These are phyloP conservation scores for Eimeria mitis DNA, from an alignment of 169 alveolate genomes.

Conservation along the genomic window DNA sequence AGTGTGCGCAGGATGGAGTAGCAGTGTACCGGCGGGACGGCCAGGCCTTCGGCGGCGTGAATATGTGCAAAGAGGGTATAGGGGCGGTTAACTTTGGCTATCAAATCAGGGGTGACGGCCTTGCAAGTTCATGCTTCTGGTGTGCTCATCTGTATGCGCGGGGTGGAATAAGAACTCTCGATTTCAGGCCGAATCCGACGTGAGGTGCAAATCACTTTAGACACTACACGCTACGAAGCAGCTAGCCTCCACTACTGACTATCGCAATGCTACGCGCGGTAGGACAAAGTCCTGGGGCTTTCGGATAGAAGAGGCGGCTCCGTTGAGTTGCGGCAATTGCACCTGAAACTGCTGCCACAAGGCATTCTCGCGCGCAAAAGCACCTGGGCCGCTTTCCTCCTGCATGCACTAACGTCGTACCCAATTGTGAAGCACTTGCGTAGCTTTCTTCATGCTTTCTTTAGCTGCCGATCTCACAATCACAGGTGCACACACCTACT, in stretches of 20 bases:
- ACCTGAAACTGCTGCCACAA: neutral
- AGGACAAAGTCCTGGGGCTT: neutral
- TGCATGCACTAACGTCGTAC: neutral
- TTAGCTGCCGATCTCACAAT: too few species aligned
- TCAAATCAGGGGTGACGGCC: neutral
- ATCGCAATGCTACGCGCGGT: too few species aligned
- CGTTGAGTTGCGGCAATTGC: too few species aligned
- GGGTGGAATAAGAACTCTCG: neutral
- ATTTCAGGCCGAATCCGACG: neutral
- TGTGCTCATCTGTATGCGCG: neutral
- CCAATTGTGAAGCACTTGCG: neutral
- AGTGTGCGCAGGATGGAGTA: neutral
- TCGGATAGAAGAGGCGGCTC: neutral
- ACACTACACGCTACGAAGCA: neutral
- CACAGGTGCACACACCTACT: too few species aligned
- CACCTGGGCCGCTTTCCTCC: neutral
- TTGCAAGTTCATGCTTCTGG: neutral
- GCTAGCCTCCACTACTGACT: neutral
- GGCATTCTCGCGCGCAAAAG: neutral
- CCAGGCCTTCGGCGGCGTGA: neutral
- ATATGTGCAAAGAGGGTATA: neutral
- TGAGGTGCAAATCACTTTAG: neutral
- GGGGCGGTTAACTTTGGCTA: neutral
- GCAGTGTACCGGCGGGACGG: neutral
- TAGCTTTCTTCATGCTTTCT: too few species aligned